A percentile compares a stretch with the other conserved stretches of the same genome.
Evolutionary conservation across 306 rosid species (phyloP).

Genomic region (Sindora glabra): DNA sequence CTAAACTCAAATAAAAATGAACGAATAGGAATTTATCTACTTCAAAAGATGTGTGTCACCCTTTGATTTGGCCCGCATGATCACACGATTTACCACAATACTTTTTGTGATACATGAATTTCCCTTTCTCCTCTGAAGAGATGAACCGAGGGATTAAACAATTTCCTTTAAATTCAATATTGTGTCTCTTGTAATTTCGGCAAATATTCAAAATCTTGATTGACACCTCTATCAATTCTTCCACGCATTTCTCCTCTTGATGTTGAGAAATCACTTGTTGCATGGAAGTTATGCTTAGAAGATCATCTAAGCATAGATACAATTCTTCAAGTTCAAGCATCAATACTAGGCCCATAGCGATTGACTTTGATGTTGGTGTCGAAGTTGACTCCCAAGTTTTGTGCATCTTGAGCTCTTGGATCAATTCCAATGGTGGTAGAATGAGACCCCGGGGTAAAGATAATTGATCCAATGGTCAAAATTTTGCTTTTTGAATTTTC

Average conservation of each 20-base stretch:
- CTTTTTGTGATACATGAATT: constrained; percentile 32
- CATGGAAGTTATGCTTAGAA: constrained; percentile 51
- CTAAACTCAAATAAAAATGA: too few relatives aligned
- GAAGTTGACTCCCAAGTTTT: constrained; percentile 31
- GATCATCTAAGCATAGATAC: constrained; percentile 41
- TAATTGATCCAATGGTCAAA: constrained; percentile 43
- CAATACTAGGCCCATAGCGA: constrained; percentile 25
- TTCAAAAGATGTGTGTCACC: too few relatives aligned
- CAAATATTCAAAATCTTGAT: constrained; percentile 50
- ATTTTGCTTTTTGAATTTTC: neutral
- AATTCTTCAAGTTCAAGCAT: constrained; percentile 39
- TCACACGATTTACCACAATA: too few relatives aligned
- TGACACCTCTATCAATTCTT: constrained; percentile 56
- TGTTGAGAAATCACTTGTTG: constrained; percentile 38
- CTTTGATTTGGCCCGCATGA: too few relatives aligned
- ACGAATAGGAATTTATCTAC: too few relatives aligned
- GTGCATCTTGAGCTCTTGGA: constrained; percentile 38
- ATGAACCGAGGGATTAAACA: constrained; percentile 45
- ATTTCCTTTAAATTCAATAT: constrained; percentile 42
- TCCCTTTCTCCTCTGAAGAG: constrained; percentile 58
- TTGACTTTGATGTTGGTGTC: constrained; percentile 28
- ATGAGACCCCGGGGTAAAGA: constrained; percentile 64
- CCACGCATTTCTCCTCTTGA: constrained; percentile 30
- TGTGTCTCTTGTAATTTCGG: constrained; percentile 44
- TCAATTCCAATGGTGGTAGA: constrained; percentile 40